A percentile compares a stretch with the other conserved stretches of the same genome.
Conservation (phyloP, 768 basidiomycete genomes). For the Tylopilus cervinicoccineus region DNA sequence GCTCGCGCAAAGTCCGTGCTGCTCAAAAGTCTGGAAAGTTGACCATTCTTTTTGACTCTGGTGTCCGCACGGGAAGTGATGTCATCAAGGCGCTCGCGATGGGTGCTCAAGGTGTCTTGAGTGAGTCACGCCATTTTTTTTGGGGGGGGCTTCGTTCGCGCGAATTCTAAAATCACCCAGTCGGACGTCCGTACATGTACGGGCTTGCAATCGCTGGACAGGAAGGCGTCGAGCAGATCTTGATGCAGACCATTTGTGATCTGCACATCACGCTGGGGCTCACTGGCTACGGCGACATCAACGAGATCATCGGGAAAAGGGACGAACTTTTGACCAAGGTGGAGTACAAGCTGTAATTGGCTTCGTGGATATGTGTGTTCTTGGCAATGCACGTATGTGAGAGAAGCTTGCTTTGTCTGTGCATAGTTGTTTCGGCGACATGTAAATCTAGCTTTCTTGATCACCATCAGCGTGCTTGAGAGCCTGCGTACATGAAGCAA, state of each 20-base stretch:
- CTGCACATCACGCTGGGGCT: constrained; percentile 62
- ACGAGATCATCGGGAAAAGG: constrained; percentile 59
- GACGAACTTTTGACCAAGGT: constrained; percentile 25
- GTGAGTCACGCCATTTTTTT: constrained; percentile 38
- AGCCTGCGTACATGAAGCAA: no score
- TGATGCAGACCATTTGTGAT: constrained; percentile 65
- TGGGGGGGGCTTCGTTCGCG: background rate
- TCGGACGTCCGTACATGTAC: constrained; percentile 74
- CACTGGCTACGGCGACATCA: constrained; percentile 51
- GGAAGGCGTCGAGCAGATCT: constrained; percentile 70
- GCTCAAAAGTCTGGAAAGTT: constrained; percentile 62
- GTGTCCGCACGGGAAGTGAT: constrained; percentile 80
- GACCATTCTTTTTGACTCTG: constrained; percentile 65
- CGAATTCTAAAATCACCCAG: constrained; percentile 31
- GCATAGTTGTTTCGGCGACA: no score
- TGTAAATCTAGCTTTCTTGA: no score
- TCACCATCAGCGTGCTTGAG: no score
- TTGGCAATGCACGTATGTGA: no score
- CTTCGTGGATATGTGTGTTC: background rate
- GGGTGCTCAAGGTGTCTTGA: constrained; percentile 77
- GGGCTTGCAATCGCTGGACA: constrained; percentile 68
- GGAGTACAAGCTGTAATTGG: constrained; percentile 16
- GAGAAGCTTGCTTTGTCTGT: no score
- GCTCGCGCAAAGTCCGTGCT: constrained; percentile 51
- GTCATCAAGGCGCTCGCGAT: constrained; percentile 82